Base-by-base conservation (phyloP, 257 asterid species). In the Coffea eugenioides region DNA sequence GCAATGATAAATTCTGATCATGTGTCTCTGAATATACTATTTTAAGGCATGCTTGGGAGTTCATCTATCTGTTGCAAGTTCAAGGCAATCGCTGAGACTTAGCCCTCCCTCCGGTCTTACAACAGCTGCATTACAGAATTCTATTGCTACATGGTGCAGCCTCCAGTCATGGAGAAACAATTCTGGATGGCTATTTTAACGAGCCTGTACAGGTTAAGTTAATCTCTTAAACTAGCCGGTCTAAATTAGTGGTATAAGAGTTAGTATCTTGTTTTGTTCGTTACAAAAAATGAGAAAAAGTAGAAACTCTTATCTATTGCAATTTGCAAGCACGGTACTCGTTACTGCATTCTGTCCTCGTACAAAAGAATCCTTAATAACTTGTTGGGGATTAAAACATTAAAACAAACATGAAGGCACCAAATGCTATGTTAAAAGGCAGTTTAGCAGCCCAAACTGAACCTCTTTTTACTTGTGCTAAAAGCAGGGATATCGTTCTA, bases 331-430 rank as follows among this genome's bases (percentile, higher is more conserved):
- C n/a, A 57, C 25, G 2, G 64, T 57, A 0, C 57, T 51, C 7
- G 3, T 56, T 56, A 56, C n/a, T 56, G 16, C n/a, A 56, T 18
- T 0, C 61, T 20, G 8, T 56, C n/a, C 23, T 56, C n/a, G n/a
- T 56, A 16, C 7, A 18, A 5, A 2, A 8, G 6, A 6, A 9
- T 59, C 0, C 23, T 59, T 23, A 16, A 23, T 46, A 54, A 68
- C 65, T 76, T 79, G 68, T 41, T 46, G 51, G 11, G 84, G 82
- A 80, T 23, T 66, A 77, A 69, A 71, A 10, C 70, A 56, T 59
- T 20, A 18, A 87, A 71, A 27, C 70, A 65, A 67, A 67, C 71
- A 31, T 66, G 69, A 23, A 62, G 69, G 14, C 16, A 62, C 66
- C 66, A 21, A 64, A 64, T 64, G 39, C 12, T 49, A 54, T 54